Conservation (phyloP, 495 filamentous ascomycete genomes). For the Aspergillus carlsbadensis region DNA sequence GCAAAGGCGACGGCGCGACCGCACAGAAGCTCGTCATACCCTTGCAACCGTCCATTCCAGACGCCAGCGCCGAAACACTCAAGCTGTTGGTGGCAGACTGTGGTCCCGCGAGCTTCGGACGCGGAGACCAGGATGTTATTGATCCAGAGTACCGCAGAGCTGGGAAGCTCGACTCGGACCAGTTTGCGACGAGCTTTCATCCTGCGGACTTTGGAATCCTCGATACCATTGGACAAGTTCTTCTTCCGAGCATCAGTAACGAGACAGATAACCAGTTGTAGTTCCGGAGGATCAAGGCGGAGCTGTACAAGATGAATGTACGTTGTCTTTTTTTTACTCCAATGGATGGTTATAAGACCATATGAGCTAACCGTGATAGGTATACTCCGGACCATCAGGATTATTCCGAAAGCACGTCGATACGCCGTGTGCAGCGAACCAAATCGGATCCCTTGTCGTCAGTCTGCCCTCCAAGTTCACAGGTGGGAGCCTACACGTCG, state of each 20-base stretch:
- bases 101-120: slow-evolving; percentile 49
- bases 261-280: slow-evolving; percentile 4
- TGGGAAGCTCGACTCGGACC: slow-evolving; percentile 41
- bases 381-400: slow-evolving; percentile 54
- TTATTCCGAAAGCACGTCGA: slow-evolving; percentile 55
- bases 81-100: slow-evolving; percentile 38
- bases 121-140: slow-evolving; percentile 40
- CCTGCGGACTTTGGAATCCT: slow-evolving; percentile 53
- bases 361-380: slow-evolving; percentile 17
- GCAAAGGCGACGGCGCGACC: not conserved
- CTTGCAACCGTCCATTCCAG: too few species aligned
- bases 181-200: slow-evolving; percentile 50
- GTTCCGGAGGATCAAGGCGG: slow-evolving; percentile 31
- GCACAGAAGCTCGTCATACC: slow-evolving; percentile 12
- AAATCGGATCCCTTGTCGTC: slow-evolving; percentile 58
- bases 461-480: slow-evolving; percentile 47
- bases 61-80: not conserved
- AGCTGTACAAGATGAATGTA: slow-evolving; percentile 60
- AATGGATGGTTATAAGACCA: too few species aligned
- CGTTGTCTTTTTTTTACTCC: not conserved
- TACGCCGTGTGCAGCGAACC: slow-evolving; percentile 45
- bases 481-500: slow-evolving; percentile 32
- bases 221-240: slow-evolving; percentile 43
- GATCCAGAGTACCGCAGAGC: slow-evolving; percentile 53
- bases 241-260: slow-evolving; percentile 40